Evolutionary conservation across 257 asterid genomes (phyloP).

Genomic region (Echium plantagineum): DNA sequence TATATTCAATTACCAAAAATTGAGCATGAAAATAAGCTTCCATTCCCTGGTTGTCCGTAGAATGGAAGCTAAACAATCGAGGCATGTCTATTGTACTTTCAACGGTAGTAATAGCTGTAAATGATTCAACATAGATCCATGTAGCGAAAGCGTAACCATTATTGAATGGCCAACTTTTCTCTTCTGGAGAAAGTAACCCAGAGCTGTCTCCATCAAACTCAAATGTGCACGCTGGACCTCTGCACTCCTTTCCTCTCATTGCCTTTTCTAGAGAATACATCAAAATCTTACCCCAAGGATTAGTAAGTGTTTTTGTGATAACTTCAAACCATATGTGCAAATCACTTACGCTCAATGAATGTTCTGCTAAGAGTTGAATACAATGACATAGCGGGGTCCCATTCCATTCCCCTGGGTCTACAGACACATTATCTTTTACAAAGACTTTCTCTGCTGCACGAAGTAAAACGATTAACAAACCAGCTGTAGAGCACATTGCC

Average conservation of each 20-base stretch:
- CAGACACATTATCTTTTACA: constrained; percentile 36
- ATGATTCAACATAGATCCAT: constrained; percentile 93
- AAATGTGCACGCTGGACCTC: constrained; percentile 88
- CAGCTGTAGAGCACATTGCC: constrained; percentile 91
- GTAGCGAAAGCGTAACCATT: constrained; percentile 94
- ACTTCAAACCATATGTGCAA: constrained; percentile 75
- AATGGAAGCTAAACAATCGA: constrained; percentile 83
- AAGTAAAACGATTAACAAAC: constrained; percentile 64
- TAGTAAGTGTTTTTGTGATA: constrained; percentile 48
- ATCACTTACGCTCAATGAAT: constrained; percentile 76
- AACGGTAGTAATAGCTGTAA: constrained; percentile 98
- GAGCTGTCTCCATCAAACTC: constrained; percentile 99
- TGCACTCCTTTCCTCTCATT: constrained; percentile 82
- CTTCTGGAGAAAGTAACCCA: constrained; percentile 92
- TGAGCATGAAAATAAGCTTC: constrained; percentile 99
- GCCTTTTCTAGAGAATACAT: constrained; percentile 85
- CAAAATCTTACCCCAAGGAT: constrained; percentile 73
- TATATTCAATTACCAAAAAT: constrained; percentile 87
- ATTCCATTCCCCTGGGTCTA: constrained; percentile 60
- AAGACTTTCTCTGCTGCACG: constrained; percentile 72
- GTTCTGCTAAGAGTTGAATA: constrained; percentile 85
- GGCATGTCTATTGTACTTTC: constrained; percentile 99
- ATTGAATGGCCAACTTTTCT: constrained; percentile 90
- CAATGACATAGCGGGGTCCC: constrained; percentile 82
- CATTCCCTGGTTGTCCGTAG: constrained; percentile 97